Evolutionary conservation across 805 yeast genomes (phyloP), one percentile per base, ranked within the genome.

Genomic region (Tetrapisispora taiwanensis): DNA sequence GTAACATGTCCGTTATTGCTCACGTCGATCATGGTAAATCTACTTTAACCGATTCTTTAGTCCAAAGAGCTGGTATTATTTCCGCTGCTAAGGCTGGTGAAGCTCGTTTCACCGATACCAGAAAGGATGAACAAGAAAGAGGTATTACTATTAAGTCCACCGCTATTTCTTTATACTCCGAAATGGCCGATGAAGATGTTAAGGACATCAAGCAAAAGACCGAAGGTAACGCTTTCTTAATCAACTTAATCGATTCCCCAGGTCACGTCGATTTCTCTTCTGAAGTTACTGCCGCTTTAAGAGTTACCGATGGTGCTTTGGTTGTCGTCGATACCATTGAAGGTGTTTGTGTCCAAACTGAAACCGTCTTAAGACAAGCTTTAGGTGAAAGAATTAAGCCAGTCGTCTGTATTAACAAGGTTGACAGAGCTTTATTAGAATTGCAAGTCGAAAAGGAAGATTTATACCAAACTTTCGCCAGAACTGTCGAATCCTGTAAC

Each of bases 231-330:
- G 81, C 82, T 70, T 89, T 90, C 81, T 83, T 90, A 76, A 81
- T 90, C 63, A 90, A 90, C 87, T 80, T 90, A 81, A 90, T 90
- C 65, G 97, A 90, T 74, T 90, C 97, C 61, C 97, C 97, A 75
- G 97, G 97, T 85, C 97, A 90, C 97, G 97, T 90, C 82, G 97
- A 90, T 78, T 90, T 90, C 89, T 88, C 97, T 54, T 90, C 97
- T 62, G 97, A 90, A 76, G 97, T 90, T 67, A 90, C 97, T 68
- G 97, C 97, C 65, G 97, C 97, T 74, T 83, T 90, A 69, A 89
- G 97, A 78, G 97, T 90, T 66, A 90, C 97, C 60, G 97, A 90
- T 70, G 97, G 97, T 87, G 97, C 97, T 69, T 80, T 90, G 68
- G 97, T 90, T 63, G 97, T 90, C 62, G 97, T 90, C 69, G 97